Evolutionary conservation across 2,329 filamentous ascomycete species (phyloP), one percentile per base, ranked within the genome.

Genomic region (Davidsoniella australis): DNA sequence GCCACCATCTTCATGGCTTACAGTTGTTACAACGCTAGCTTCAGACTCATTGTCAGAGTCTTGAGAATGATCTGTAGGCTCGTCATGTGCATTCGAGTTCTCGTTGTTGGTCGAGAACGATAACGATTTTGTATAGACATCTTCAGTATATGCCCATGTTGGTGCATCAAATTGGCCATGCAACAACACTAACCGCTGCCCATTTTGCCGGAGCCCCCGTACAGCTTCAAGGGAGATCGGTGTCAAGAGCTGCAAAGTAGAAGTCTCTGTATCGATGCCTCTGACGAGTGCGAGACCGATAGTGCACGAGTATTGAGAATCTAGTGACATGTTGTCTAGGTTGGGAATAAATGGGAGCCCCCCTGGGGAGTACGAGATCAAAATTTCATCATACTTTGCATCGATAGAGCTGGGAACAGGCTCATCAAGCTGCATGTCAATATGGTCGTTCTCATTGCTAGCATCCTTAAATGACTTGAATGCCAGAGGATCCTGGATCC

Each of bases 271-370:
- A 57, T 88, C 80, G 51, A 88, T 76, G 4, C 78, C 81, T 1
- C 82, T 73, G n/a, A 91, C 62, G 7, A 89, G 67, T 0, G 74
- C 81, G 2, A 84, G 65, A 2, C 81, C 82, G 3, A 85, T 61
- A 12, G 74, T 69, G 18, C 66, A 66, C 0, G 76, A 81, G 57
- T 72, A 66, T 24, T 60, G 62, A 0, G 83, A 81, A 55, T 82
- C 68, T 0, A 85, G 68, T 1, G 70, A 68, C 2, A 67, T 65
- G n/a, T 71, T 68, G 20, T 68, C 63, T 1, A 68, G 59, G 17
- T 76, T 74, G 14, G 70, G 63, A 50, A 87, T 71, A 52, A 78
- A 77, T 0, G 82, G 82, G 2, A 87, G 66, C 0, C 67, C 67
- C 57, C 78, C 73, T 1, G 68, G 64, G 1, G 68, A 65, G 3